Evolutionary conservation across 148 eudicot genomes (phyloP), one percentile per base, ranked within the genome.

Genomic region (Talinum fruticosum): DNA sequence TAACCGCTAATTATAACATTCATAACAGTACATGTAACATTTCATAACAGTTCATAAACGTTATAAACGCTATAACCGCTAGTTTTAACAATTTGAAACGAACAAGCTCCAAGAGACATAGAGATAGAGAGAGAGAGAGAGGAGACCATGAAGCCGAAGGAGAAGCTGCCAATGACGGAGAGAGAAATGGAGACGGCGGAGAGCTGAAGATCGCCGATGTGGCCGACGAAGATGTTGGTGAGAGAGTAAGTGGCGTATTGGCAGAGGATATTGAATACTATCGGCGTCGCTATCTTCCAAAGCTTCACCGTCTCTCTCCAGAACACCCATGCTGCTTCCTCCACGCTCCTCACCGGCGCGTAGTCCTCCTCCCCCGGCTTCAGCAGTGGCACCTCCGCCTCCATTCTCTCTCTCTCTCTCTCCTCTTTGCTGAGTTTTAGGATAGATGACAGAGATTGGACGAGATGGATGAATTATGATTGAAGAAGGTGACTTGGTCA

Each of bases 321-420:
- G 14, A 59, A 59, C 65, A 59, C 65, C 2, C 29, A 13, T 8
- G 23, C 65, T 0, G 30, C 65, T 7, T 59, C 65, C 65, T 59
- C 24, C 13, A 59, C 29, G 65, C 65, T 59, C 65, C 30, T 59
- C 65, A 26, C 65, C 65, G 65, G 65, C 65, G 65, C 29, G 65
- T 59, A 59, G 65, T 59, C 65, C 30, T 59, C 65, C 65, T 59
- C 65, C 62, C 2, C 62, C 62, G 1, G 26, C 62, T 3, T 3
- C 24, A n/a, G 29, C 65, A 59, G 65, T 30, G 30, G 65, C 30
- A 24, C 30, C 26, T 1, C 65, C 1, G 1, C 30, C 6, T 59
- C 65, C 65, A 23, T 24, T 24, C 65, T 24, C 65, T 23, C 28
- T 59, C 29, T 54, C 61, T 54, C 29, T 59, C 65, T 24, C 32